A percentile compares a stretch with the other conserved stretches of the same genome.
Evolutionary conservation across 345 rosid genomes (phyloP).

Genomic region (Gossypium rotundifolium): DNA sequence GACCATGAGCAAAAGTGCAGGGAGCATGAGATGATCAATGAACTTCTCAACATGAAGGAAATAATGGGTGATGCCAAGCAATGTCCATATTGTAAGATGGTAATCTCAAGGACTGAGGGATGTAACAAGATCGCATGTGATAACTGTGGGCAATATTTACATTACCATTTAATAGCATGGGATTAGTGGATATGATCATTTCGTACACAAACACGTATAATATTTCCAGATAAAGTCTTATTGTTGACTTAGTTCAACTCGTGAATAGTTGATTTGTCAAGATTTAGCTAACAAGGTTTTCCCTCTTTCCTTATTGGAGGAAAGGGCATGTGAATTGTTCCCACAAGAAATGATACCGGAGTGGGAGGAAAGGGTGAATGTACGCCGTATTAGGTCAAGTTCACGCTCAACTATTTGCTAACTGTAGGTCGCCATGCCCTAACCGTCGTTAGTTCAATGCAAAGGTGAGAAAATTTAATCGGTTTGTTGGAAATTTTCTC

Average conservation of each 20-base stretch:
- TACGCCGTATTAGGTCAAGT: too few species aligned
- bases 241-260: background rate
- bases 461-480: too few species aligned
- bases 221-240: background rate
- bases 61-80: constrained; percentile 61
- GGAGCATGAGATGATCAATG: constrained; percentile 74
- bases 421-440: too few species aligned
- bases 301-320: constrained; percentile 26
- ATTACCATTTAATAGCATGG: constrained; percentile 62
- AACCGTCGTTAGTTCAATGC: too few species aligned
- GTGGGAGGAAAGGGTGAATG: too few species aligned
- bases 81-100: constrained; percentile 84
- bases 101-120: constrained; percentile 78
- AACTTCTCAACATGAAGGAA: constrained; percentile 56
- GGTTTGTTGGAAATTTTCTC: too few species aligned
- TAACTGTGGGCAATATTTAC: constrained; percentile 69
- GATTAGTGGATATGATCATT: constrained; percentile 76
- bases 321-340: too few species aligned
- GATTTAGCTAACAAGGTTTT: background rate
- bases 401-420: too few species aligned
- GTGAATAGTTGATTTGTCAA: background rate
- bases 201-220: constrained; percentile 32
- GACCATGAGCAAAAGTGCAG: constrained; percentile 39
- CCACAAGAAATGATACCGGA: too few species aligned
- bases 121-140: constrained; percentile 86